phyloP scores from a whole-genome alignment of 1,284 basidiomycete species.

The Puccinia brachypodii region DNA sequence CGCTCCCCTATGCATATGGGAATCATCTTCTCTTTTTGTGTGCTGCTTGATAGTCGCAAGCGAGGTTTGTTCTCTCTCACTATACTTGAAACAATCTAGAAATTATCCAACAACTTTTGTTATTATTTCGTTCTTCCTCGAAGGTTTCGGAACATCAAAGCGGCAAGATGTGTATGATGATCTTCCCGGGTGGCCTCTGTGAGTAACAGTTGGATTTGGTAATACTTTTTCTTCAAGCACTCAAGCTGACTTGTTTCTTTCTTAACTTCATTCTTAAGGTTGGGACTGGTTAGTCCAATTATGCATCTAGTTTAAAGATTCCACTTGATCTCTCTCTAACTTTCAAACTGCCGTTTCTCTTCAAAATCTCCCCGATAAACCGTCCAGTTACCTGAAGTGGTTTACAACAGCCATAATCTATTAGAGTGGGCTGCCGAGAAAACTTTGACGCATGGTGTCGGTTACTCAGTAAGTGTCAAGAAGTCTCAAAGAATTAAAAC shows the following conservation, averaged over 20 bases:
- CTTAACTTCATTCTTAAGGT: not conserved
- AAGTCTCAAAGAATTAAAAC: not conserved
- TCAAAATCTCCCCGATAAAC: not conserved
- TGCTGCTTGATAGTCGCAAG: conserved; percentile 23
- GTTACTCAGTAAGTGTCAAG: conserved; percentile 22
- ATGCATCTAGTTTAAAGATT: not conserved
- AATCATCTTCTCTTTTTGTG: not conserved
- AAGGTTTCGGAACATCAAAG: conserved; percentile 44
- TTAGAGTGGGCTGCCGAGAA: conserved; percentile 41
- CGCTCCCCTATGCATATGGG: not conserved
- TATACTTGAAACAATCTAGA: not conserved
- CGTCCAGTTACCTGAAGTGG: conserved; percentile 42
- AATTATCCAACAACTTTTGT: too few species aligned
- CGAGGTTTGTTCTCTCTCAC: conserved; percentile 15
- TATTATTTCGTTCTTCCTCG: too few species aligned
- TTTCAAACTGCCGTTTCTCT: not conserved
- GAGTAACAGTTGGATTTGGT: conserved; percentile 8
- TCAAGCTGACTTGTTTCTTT: not conserved
- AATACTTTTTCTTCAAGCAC: not conserved
- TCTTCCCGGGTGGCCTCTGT: conserved; percentile 48
- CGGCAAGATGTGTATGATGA: conserved; percentile 44
- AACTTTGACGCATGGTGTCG: conserved; percentile 19
- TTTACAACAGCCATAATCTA: conserved; percentile 34
- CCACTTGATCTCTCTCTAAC: not conserved
- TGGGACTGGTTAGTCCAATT: conserved; percentile 43